Conservation (phyloP, 306 rosid genomes). For the Fragaria ananassa region DNA sequence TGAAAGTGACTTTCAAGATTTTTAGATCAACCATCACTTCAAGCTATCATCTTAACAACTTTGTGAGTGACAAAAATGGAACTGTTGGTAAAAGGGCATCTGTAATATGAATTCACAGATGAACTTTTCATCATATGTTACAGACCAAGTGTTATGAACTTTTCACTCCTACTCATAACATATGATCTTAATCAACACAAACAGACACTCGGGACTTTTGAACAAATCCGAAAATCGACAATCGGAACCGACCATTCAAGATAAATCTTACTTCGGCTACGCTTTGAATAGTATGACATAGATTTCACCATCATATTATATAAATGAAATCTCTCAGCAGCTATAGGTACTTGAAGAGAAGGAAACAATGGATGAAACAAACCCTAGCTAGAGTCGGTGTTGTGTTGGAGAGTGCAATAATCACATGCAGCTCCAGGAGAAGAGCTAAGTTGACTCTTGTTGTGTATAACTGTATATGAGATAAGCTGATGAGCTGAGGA, state of each 20-base stretch:
- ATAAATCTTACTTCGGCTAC: no score
- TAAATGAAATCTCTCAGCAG: neutral
- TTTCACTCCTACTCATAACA: neutral
- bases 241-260: neutral
- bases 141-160: neutral
- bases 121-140: neutral
- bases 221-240: neutral
- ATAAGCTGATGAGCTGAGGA: neutral
- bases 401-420: neutral
- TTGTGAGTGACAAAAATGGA: neutral
- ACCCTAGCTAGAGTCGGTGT: neutral
- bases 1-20: neutral
- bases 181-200: neutral
- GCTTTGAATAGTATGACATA: no score
- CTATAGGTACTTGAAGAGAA: neutral
- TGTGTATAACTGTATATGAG: no score
- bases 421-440: neutral
- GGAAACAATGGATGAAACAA: neutral
- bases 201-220: neutral
- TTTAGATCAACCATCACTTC: neutral
- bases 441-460: neutral
- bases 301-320: neutral
- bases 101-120: neutral
- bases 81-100: neutral
- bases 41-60: neutral